Conservation (phyloP, 495 filamentous ascomycete genomes). For the Penicillium arizonense region DNA sequence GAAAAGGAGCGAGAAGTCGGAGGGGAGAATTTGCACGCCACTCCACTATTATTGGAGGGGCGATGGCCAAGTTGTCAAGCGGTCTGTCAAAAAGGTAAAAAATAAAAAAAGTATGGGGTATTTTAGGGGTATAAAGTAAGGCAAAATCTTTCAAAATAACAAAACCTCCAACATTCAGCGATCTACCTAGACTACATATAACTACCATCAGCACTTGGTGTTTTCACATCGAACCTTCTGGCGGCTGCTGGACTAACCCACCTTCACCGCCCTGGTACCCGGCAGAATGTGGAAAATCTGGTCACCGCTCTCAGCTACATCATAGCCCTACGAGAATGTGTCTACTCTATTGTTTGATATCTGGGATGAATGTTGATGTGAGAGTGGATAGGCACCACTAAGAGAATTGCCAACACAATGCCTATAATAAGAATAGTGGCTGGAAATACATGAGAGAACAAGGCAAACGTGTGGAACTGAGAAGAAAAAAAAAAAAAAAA, state of each 20-base stretch:
- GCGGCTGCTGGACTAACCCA: conserved; percentile 31
- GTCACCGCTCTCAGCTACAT: conserved; percentile 18
- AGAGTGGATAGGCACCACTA: too few relatives aligned
- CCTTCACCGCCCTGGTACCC: conserved; percentile 27
- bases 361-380: neutral
- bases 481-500: conserved; percentile 7
- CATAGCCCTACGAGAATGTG: neutral
- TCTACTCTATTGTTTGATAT: neutral
- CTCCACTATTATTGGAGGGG: conserved; percentile 32
- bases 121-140: conserved; percentile 1
- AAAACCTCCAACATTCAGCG: neutral
- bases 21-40: conserved; percentile 46
- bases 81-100: conserved; percentile 7
- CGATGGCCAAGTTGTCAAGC: conserved; percentile 18
- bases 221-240: conserved; percentile 40
- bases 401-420: too few relatives aligned
- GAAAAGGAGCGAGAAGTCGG: conserved; percentile 28
- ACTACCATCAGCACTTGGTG: conserved; percentile 11
- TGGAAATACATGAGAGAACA: too few relatives aligned
- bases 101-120: neutral
- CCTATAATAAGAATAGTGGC: too few relatives aligned
- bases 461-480: neutral
- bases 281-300: conserved; percentile 25
- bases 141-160: neutral
- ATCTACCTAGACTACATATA: conserved; percentile 18